A percentile compares a stretch with the other conserved stretches of the same genome.
phyloP scores from a whole-genome alignment of 1,284 basidiomycete genomes.

The Cryptococcus neoformans region DNA sequence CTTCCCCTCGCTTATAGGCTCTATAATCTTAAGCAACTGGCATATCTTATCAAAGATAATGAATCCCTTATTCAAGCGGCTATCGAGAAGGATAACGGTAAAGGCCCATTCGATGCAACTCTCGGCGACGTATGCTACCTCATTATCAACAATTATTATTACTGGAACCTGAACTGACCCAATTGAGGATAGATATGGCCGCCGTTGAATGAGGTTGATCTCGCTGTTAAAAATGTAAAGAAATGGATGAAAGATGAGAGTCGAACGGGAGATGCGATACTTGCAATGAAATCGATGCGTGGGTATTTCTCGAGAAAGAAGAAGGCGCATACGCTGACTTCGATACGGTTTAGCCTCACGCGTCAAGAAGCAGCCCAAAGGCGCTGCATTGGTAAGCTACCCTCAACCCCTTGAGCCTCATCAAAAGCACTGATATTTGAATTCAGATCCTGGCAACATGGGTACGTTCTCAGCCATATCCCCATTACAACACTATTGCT shows the following conservation, averaged over 20 bases:
- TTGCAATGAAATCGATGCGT: constrained; percentile 42
- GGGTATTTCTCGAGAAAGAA: constrained; percentile 3
- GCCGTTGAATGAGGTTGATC: constrained; percentile 60
- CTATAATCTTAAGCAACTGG: constrained; percentile 62
- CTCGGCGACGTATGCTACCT: constrained; percentile 32
- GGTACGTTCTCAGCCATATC: too few species aligned
- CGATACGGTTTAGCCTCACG: constrained; percentile 55
- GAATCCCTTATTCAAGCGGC: constrained; percentile 54
- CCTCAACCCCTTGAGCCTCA: background rate
- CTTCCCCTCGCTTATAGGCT: constrained; percentile 58
- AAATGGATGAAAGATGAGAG: constrained; percentile 72
- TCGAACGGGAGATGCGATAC: constrained; percentile 54
- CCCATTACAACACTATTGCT: too few species aligned
- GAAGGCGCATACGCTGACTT: background rate
- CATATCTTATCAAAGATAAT: constrained; percentile 63
- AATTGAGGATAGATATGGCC: constrained; percentile 40
- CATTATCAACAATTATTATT: background rate
- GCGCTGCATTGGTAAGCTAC: constrained; percentile 60
- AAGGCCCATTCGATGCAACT: constrained; percentile 44
- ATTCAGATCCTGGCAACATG: too few species aligned
- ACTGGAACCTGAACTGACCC: background rate
- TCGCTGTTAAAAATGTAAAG: constrained; percentile 64
- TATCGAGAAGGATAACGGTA: constrained; percentile 57
- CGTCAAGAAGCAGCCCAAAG: constrained; percentile 72
- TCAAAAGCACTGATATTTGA: constrained; percentile 20